Percentiles rank a stretch among this genome's conserved stretches.
phyloP scores from a whole-genome alignment of 176 grass and related monocot species.

The Typha latifolia region DNA sequence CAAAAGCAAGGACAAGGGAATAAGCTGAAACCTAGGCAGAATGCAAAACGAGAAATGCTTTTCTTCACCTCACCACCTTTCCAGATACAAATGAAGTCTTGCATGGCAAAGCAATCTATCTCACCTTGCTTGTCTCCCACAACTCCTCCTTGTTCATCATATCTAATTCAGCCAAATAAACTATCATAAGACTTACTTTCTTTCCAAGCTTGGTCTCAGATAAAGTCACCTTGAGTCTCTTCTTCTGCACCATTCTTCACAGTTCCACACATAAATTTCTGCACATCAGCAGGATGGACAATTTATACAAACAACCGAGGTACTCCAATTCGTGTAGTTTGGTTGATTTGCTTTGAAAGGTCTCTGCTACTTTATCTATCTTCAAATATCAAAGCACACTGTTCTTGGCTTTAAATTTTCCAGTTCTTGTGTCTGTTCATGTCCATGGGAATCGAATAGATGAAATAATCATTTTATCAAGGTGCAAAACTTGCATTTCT shows the following conservation, averaged over 20 bases:
- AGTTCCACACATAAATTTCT: neutral
- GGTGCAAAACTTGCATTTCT: too few relatives aligned
- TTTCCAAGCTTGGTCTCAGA: slow-evolving; percentile 24
- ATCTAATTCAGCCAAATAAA: slow-evolving; percentile 11
- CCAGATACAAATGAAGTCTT: slow-evolving; percentile 27
- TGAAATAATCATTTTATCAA: too few relatives aligned
- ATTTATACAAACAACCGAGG: slow-evolving; percentile 21
- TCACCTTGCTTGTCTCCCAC: slow-evolving; percentile 28
- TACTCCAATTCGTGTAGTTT: neutral
- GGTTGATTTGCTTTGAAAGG: too few relatives aligned
- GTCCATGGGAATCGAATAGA: too few relatives aligned
- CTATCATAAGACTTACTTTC: slow-evolving; percentile 8
- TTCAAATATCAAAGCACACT: neutral
- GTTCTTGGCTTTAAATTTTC: neutral
- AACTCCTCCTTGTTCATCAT: slow-evolving; percentile 20
- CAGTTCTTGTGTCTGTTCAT: neutral
- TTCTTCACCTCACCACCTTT: slow-evolving; percentile 12
- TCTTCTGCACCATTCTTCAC: neutral
- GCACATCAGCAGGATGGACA: neutral
- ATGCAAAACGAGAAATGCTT: slow-evolving; percentile 43
- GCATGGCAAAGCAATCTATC: slow-evolving; percentile 49
- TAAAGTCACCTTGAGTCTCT: neutral
- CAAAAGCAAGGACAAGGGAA: slow-evolving; percentile 15
- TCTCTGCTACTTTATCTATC: too few relatives aligned
- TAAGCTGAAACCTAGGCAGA: slow-evolving; percentile 17